Percentiles rank a stretch among this genome's conserved stretches.
These are phyloP conservation scores for Neoboletus subvelutipes DNA, from an alignment of 768 basidiomycete species.

Conservation along the genomic window DNA sequence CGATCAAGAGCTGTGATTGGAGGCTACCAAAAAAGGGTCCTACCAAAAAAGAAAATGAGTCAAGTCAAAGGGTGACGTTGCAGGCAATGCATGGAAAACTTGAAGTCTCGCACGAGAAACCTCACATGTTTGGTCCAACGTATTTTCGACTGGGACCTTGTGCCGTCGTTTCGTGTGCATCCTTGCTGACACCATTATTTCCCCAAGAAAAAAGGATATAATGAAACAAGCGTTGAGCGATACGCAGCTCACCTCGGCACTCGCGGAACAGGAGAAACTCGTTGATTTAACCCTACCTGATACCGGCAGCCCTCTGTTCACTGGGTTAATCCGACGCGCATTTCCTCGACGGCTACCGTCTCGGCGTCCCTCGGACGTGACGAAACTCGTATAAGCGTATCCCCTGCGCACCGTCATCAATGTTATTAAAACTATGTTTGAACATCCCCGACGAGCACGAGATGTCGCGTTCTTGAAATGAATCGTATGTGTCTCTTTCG, in stretches of 20 bases:
- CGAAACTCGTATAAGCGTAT: slow-evolving; percentile 2
- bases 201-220: not conserved
- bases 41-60: no score
- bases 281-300: slow-evolving; percentile 2
- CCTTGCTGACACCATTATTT: not conserved
- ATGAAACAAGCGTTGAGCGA: not conserved
- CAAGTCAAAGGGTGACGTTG: no score
- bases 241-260: not conserved
- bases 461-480: not conserved
- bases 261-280: not conserved
- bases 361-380: slow-evolving; percentile 6
- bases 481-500: slow-evolving; percentile 5
- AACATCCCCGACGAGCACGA: not conserved
- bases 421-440: not conserved
- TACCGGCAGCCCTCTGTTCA: not conserved
- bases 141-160: not conserved
- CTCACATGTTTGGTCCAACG: not conserved
- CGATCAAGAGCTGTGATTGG: no score
- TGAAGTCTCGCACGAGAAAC: no score
- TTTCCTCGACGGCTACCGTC: not conserved
- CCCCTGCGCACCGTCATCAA: slow-evolving; percentile 2
- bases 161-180: not conserved
- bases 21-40: no score
- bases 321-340: not conserved
- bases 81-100: no score